Evolutionary conservation across 1,284 basidiomycete genomes (phyloP), one percentile per base, ranked within the genome.

Genomic region (Ganoderma lucidum): DNA sequence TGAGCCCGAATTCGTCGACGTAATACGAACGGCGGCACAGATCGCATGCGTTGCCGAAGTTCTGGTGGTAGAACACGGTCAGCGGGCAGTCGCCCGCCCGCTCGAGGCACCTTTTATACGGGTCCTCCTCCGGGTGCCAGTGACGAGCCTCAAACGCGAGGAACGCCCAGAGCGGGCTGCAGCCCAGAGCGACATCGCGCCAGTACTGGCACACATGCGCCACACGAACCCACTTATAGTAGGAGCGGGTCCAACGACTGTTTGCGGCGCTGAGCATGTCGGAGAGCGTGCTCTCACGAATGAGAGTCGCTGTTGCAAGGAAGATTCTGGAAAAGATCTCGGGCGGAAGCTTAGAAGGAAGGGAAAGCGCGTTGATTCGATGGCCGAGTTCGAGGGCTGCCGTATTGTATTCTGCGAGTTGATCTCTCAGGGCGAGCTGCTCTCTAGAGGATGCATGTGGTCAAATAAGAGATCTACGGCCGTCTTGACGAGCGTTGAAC

Each of bases 281-380:
- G 28, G 17, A 42, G 9, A 55, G 53, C 39, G 28, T 58, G 5
- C 63, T 56, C 41, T 55, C 30, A 23, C 45, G 63, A 35, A 69
- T 23, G 19, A 61, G 51, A 6, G 60, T 64, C 17, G 66, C 65
- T 23, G 63, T 60, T 1, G 28, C 55, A 5, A 67, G 51, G 63
- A 69, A 69, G 44, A 70, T 48, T 62, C 65, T 63, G 30, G 59
- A 62, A 28, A 69, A 63, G 1, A 69, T 60, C 55, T 71, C 70
- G 17, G 65, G 63, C 10, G 68, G 70, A 23, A 71, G 70, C n/a
- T 41, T 64, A 28, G 55, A 55, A 30, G 68, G 64, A n/a, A 70
- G 56, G 42, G 68, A 70, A 5, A 70, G 44, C 10, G 63, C 64
- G 17, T 65, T 67, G 35, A 65, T 41, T 23, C 61, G 61, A 32